Evolutionary conservation across 163 green algal genomes (phyloP).

Genomic region (Coccomyxa subellipsoidea): DNA sequence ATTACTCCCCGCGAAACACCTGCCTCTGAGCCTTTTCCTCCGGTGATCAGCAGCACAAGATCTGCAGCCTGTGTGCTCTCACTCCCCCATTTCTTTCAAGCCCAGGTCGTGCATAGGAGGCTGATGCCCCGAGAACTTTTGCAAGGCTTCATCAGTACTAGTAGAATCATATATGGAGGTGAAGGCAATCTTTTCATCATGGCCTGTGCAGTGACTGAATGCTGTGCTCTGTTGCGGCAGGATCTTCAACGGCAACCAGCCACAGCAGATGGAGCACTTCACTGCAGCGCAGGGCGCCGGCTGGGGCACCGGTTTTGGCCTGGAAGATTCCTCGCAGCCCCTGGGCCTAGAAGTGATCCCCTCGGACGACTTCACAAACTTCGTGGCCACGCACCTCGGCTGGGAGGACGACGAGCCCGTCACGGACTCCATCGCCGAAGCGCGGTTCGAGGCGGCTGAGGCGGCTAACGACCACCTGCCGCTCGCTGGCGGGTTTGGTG

Average conservation of each 20-base stretch:
- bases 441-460: neutral
- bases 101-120: neutral
- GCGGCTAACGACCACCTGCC: neutral
- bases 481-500: neutral
- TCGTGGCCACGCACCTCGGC: neutral
- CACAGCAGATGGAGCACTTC: slow-evolving; percentile 7
- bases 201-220: neutral
- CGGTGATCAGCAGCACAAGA: too few relatives aligned
- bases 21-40: too few relatives aligned
- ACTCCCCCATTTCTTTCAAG: neutral
- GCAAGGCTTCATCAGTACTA: neutral
- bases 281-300: neutral
- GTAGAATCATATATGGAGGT: too few relatives aligned
- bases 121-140: neutral
- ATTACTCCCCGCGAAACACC: too few relatives aligned
- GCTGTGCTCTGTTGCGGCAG: neutral
- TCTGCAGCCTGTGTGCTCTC: too few relatives aligned
- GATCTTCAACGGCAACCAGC: neutral
- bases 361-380: neutral
- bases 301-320: neutral
- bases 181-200: too few relatives aligned
- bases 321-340: neutral
- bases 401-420: neutral
- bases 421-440: neutral
- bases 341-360: neutral